Base-by-base conservation (phyloP, 1,139 yeast species). In the Suhomyces coccinellae region DNA sequence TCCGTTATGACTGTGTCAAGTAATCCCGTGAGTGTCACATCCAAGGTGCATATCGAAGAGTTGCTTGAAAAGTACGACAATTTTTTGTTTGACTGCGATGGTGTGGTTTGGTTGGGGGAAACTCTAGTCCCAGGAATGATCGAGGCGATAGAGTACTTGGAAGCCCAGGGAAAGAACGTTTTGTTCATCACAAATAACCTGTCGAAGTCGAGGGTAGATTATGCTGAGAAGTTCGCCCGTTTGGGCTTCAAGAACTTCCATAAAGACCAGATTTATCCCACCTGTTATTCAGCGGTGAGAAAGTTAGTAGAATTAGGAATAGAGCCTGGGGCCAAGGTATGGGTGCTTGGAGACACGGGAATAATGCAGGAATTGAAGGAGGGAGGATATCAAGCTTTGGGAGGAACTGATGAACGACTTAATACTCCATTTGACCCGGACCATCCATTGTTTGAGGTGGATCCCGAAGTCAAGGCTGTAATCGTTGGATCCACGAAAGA, bases 61-160 rank as follows among this genome's bases (percentile, higher is more conserved):
- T 69, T 91, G 41, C 65, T 91, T 12, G 76, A 73, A 49, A 65
- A 73, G 39, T 86, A 83, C 62, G 97, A 89, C 59, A 86, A 87
- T 48, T 90, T 90, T 57, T 69, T 91, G 48, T 91, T 91, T 61
- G 98, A 91, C 60, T 91, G 98, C 66, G 98, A 91, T 62, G 98
- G 91, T 0, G 98, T 91, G 8, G 72, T 91, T 43, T 91, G 98
- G 98, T 71, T 85, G 33, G 97, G 96, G 13, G 79, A 79, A 43
- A 79, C 77, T 40, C 64, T 85, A 29, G 77, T 91, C 38, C 96
- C 97, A 3, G 77, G 82, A 13, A 85, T 87, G 12, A 71, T 70
- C 17, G 91, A 87, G 56, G 80, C 95, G 2, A 62, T 91, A 33
- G 75, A 77, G 9, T 62, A 79, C 48, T 67, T 91, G 49, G 68